Percentiles rank a stretch among this genome's conserved stretches.
Evolutionary conservation across 148 eudicot genomes (phyloP).

Genomic region (Amaranthus palmeri): DNA sequence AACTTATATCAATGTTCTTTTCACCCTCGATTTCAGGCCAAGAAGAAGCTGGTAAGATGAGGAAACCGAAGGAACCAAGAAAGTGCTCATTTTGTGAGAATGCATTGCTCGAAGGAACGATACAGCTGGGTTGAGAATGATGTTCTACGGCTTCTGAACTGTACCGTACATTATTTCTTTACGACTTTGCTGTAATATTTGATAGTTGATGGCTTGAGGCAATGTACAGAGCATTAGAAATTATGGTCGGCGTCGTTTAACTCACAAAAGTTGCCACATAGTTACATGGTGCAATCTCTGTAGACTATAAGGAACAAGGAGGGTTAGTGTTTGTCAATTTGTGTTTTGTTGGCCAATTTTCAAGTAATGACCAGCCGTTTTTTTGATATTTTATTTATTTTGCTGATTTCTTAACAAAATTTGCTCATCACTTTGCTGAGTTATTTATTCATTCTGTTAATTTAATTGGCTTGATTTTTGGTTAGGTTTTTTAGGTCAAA

Average conservation of each 20-base stretch:
- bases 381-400: too few species aligned
- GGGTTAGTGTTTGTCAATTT: too few species aligned
- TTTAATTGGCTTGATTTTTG: too few species aligned
- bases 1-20: conserved; percentile 20
- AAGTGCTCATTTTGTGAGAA: conserved; percentile 10
- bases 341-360: too few species aligned
- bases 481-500: too few species aligned
- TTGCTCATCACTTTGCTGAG: too few species aligned
- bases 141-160: conserved; percentile 11
- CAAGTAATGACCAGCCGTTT: too few species aligned
- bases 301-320: too few species aligned
- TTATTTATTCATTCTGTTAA: too few species aligned
- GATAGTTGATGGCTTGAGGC: background rate
- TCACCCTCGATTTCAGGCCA: conserved; percentile 52
- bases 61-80: background rate
- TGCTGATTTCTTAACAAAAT: too few species aligned
- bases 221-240: conserved; percentile 12
- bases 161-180: conserved; percentile 9
- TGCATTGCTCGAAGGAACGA: background rate
- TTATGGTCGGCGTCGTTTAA: background rate
- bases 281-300: background rate
- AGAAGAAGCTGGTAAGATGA: conserved; percentile 76
- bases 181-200: conserved; percentile 1
- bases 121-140: background rate
- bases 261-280: conserved; percentile 1